A percentile compares a stretch with the other conserved stretches of the same genome.
Evolutionary conservation across 1,139 yeast genomes (phyloP).

Genomic region (Casaregolazyma suthepensis): DNA sequence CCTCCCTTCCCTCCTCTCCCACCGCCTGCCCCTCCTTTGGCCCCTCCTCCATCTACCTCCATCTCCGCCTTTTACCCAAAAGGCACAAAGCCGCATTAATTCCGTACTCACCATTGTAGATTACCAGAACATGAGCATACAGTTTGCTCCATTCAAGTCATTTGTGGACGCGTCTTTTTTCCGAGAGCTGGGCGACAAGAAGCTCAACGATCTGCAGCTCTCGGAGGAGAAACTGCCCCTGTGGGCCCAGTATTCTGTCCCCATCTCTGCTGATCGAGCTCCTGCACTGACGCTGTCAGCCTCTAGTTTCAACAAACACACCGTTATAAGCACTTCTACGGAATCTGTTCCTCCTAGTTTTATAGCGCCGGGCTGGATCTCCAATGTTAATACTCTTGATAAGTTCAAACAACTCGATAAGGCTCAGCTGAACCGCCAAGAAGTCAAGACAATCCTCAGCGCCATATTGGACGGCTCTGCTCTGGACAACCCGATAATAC

Average conservation of each 20-base stretch:
- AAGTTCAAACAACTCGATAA: constrained; percentile 71
- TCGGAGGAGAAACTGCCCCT: constrained; percentile 44
- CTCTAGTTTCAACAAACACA: constrained; percentile 21
- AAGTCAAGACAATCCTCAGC: constrained; percentile 36
- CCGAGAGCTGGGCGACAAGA: constrained; percentile 58
- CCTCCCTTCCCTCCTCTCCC: background rate
- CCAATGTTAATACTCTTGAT: constrained; percentile 76
- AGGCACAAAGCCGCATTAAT: background rate
- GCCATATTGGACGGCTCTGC: constrained; percentile 33
- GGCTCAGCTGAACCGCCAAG: constrained; percentile 43
- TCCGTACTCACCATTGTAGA: background rate
- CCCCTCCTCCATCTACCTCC: background rate
- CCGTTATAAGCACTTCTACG: background rate
- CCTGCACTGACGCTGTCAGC: constrained; percentile 22
- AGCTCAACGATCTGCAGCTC: constrained; percentile 60
- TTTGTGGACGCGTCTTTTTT: constrained; percentile 85
- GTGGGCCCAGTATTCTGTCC: constrained; percentile 39
- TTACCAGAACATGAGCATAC: constrained; percentile 9
- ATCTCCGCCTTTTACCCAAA: background rate
- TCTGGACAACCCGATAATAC: constrained; percentile 35
- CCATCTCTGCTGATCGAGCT: constrained; percentile 32
- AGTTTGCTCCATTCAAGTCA: constrained; percentile 56
- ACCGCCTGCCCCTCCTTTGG: background rate
- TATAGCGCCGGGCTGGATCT: constrained; percentile 37
- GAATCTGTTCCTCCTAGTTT: constrained; percentile 10